A percentile compares a stretch with the other conserved stretches of the same genome.
phyloP scores from a whole-genome alignment of 441 rosid genomes.

The Mallotus repandus region DNA sequence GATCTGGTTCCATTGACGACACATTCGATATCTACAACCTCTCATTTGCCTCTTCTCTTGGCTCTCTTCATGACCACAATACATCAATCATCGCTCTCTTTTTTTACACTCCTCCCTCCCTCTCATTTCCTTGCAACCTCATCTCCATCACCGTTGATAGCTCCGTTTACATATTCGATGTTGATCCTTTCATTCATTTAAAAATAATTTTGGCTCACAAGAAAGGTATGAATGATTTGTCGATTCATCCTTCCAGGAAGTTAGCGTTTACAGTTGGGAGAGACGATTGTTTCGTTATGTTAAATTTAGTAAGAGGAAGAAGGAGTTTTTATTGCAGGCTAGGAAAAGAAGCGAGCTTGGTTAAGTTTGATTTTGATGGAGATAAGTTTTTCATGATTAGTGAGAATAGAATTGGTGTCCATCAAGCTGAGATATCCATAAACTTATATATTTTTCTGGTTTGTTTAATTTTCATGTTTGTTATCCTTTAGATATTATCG shows the following conservation, averaged over 20 bases:
- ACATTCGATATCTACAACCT: slow-evolving; percentile 83
- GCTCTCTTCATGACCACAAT: slow-evolving; percentile 62
- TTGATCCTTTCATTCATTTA: slow-evolving; percentile 79
- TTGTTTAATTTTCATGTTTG: no score
- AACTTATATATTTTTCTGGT: no score
- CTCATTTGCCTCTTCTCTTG: slow-evolving; percentile 75
- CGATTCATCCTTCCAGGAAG: slow-evolving; percentile 80
- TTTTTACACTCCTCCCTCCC: slow-evolving; percentile 68
- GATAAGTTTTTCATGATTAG: slow-evolving; percentile 77
- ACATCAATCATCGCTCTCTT: slow-evolving; percentile 69
- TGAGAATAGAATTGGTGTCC: slow-evolving; percentile 61
- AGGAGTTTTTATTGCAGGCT: slow-evolving; percentile 73
- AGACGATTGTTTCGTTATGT: slow-evolving; percentile 79
- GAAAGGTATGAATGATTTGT: slow-evolving; percentile 65
- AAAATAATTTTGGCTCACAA: slow-evolving; percentile 65
- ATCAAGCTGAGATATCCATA: slow-evolving; percentile 44
- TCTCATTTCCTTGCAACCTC: slow-evolving; percentile 83
- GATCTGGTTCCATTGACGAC: slow-evolving; percentile 79
- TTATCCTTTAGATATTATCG: no score
- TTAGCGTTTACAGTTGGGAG: slow-evolving; percentile 74
- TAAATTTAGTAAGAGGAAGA: slow-evolving; percentile 85
- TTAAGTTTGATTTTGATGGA: slow-evolving; percentile 57
- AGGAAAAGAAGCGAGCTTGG: slow-evolving; percentile 67
- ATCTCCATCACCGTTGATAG: slow-evolving; percentile 80
- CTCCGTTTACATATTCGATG: slow-evolving; percentile 72